Percentiles rank a stretch among this genome's conserved stretches.
Conservation (phyloP, 129 eudicot species). For the Kitagawia praeruptora region DNA sequence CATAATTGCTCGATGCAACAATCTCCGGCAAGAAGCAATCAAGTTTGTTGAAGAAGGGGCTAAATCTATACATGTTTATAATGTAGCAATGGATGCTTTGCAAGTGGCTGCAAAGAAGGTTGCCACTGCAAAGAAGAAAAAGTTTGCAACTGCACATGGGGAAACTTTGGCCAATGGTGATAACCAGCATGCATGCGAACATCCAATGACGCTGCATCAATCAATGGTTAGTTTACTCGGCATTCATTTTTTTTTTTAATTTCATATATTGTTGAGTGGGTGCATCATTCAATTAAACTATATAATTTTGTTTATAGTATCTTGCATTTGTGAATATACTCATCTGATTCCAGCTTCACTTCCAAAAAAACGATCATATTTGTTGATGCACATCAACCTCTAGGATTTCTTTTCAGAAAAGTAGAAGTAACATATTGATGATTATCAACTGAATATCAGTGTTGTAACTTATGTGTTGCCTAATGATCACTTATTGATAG, state of each 20-base stretch:
- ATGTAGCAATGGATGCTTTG: conserved; percentile 66
- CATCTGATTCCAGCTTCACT: background rate
- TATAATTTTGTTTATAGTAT: background rate
- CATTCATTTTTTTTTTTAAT: background rate
- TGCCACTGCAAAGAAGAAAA: conserved; percentile 50
- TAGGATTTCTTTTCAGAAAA: background rate
- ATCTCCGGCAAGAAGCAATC: conserved; percentile 59
- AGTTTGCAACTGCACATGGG: conserved; percentile 9
- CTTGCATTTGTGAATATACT: background rate
- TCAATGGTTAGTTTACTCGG: conserved; percentile 29
- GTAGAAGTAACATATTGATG: background rate
- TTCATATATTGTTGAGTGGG: background rate
- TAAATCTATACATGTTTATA: conserved; percentile 50
- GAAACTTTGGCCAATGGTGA: conserved; percentile 30
- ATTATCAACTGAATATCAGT: background rate
- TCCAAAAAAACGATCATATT: background rate
- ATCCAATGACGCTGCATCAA: conserved; percentile 28
- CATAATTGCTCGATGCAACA: conserved; percentile 37
- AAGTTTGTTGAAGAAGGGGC: conserved; percentile 85
- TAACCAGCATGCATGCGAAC: conserved; percentile 20
- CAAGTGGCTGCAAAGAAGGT: conserved; percentile 61
- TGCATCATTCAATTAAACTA: background rate
- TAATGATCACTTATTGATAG: background rate
- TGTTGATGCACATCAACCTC: background rate
- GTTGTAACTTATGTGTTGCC: background rate